phyloP scores from a whole-genome alignment of 805 yeast genomes.

The Lipomyces yamanashiensis region DNA sequence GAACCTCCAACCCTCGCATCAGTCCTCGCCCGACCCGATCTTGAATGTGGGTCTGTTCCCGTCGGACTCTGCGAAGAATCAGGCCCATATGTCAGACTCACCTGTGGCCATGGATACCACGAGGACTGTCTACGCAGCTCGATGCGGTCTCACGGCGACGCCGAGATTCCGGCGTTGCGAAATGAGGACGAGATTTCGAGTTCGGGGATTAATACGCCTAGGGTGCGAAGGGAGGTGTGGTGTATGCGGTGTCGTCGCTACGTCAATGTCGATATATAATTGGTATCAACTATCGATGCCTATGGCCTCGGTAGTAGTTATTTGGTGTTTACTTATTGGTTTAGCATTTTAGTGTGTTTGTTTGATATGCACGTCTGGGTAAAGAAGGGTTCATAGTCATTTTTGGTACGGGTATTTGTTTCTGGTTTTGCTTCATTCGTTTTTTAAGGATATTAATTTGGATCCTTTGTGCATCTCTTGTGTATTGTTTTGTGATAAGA shows the following conservation, averaged over 20 bases:
- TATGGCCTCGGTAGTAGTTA: not conserved
- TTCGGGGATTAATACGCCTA: conserved; percentile 14
- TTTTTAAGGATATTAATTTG: not conserved
- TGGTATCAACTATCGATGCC: too few relatives aligned
- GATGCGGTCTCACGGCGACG: conserved; percentile 43
- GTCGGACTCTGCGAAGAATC: conserved; percentile 40
- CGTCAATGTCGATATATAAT: conserved; percentile 32
- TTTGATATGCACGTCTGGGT: not conserved
- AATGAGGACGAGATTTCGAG: conserved; percentile 25
- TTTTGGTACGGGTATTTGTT: not conserved
- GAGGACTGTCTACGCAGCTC: conserved; percentile 40
- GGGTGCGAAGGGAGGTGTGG: conserved; percentile 41
- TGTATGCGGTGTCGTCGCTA: conserved; percentile 44
- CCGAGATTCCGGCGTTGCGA: conserved; percentile 39
- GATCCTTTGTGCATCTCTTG: too few relatives aligned
- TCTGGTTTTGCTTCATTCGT: not conserved
- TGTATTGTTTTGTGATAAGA: too few relatives aligned
- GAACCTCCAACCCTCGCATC: conserved; percentile 2
- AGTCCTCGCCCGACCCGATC: conserved; percentile 37
- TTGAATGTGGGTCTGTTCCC: conserved; percentile 40
- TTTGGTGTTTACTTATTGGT: not conserved
- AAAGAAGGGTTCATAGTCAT: not conserved
- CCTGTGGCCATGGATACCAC: conserved; percentile 44
- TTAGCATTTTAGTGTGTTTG: not conserved
- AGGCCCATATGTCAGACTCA: conserved; percentile 34